Base-by-base conservation (phyloP, 768 basidiomycete genomes). In the Tubosaeta sp. region DNA sequence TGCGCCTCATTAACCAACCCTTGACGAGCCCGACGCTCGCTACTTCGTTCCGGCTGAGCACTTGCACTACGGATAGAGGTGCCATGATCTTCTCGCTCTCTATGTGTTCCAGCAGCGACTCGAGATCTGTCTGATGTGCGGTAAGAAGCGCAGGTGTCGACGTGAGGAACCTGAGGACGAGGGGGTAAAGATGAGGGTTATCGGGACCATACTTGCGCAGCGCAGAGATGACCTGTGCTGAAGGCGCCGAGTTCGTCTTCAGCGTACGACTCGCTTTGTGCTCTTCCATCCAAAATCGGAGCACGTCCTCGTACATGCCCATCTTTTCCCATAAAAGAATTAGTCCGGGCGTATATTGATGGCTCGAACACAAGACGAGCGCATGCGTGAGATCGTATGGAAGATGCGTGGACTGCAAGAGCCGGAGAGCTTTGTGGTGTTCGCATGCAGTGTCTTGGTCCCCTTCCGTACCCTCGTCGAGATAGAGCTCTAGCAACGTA, bases 231-330 rank as follows among this genome's bases (percentile, higher is more conserved):
- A 95, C 88, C 34, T 74, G 73, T 16, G 65, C 70, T 1, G 69
- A 69, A 1, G 65, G 66, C n/a, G 68, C 59, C 0, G 62, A 34
- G 8, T 60, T 71, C 1, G 26, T 16, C 42, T 27, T 77, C 14
- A 55, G 49, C 1, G 52, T 60, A 14, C 48, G 43, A 0, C 54
- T 51, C 7, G 50, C 46, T 33, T 59, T 59, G 50, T 86, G 76
- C 54, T 77, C 77, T 52, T 90, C 88, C 81, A 95, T 95, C 86
- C 88, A 94, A 73, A 91, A 97, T 22, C 94, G 80, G 29, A 98
- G 65, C 43, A 98, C 85, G 59, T 97, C 95, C 61, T 97, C 95
- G 66, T 92, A 91, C 95, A 97, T 95, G 7, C 89, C 93, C 73
- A 94, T 76, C 55, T 81, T 84, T 72, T 97, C 97, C 91, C 94